Percentiles rank a stretch among this genome's conserved stretches.
Evolutionary conservation across 176 grass and related monocot genomes (phyloP).

Genomic region (Saccharum officinarum): DNA sequence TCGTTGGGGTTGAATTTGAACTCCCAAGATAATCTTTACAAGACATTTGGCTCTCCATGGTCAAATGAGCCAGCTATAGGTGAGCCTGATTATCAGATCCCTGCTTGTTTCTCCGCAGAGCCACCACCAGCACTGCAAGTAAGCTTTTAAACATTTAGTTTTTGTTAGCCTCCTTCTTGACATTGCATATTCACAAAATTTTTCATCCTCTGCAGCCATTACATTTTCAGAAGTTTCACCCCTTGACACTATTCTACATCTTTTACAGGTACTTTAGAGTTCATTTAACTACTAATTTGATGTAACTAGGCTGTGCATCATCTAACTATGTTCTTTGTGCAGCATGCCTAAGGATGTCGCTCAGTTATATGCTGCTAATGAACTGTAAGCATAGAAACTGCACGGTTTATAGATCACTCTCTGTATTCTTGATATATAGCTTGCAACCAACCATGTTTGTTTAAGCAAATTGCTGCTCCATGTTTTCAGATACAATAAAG

Average conservation of each 20-base stretch:
- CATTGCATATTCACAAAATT: conserved; percentile 15
- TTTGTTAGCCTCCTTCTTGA: conserved; percentile 30
- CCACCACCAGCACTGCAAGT: conserved; percentile 80
- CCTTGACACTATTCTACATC: conserved; percentile 82
- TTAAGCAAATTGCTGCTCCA: conserved; percentile 8
- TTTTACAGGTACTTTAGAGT: conserved; percentile 80
- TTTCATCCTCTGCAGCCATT: conserved; percentile 57
- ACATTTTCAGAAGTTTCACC: conserved; percentile 75
- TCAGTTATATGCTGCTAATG: conserved; percentile 84
- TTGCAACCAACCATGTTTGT: background rate
- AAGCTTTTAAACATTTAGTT: conserved; percentile 26
- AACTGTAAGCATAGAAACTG: conserved; percentile 65
- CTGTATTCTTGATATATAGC: background rate
- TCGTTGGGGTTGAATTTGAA: conserved; percentile 89
- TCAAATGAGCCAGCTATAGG: conserved; percentile 72
- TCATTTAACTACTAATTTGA: conserved; percentile 20
- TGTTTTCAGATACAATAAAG: conserved; percentile 65
- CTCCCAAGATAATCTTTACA: conserved; percentile 80
- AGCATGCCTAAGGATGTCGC: conserved; percentile 96
- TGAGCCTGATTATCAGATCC: conserved; percentile 80
- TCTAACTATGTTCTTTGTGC: conserved; percentile 49
- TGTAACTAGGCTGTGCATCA: conserved; percentile 17
- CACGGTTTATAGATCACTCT: conserved; percentile 6
- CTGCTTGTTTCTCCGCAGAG: conserved; percentile 68
- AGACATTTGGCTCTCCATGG: conserved; percentile 96